Conservation (phyloP, 2,329 filamentous ascomycete species). For the Fulvia fulva region DNA sequence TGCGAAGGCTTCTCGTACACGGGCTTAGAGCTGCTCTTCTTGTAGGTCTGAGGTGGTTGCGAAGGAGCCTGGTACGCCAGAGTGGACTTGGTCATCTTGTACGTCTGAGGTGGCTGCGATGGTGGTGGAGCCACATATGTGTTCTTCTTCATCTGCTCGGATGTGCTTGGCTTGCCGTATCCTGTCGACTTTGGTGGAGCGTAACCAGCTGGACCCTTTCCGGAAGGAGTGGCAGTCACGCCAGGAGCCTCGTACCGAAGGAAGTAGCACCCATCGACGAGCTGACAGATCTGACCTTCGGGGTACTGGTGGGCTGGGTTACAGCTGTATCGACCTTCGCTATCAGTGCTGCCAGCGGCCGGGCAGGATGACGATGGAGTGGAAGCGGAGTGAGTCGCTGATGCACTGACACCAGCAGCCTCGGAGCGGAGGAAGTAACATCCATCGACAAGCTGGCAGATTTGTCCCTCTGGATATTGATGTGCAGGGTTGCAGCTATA, state of each 20-base stretch:
- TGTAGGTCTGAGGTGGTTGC: neutral
- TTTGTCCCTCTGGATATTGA: neutral
- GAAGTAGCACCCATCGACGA: neutral
- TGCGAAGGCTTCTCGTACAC: too few species aligned
- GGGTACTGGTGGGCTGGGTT: neutral
- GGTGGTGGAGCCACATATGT: neutral
- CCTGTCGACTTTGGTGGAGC: neutral
- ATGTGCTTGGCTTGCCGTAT: neutral
- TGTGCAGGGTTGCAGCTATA: neutral
- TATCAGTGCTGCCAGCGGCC: neutral
- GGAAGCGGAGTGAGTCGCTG: neutral
- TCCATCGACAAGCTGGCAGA: neutral
- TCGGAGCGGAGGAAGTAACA: neutral
- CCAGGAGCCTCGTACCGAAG: neutral
- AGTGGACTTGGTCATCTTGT: neutral
- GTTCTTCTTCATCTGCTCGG: neutral
- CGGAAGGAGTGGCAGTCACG: neutral
- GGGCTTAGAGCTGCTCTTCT: neutral
- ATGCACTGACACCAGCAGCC: neutral
- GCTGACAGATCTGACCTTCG: neutral
- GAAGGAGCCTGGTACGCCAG: neutral
- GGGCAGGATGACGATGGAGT: neutral
- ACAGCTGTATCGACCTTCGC: neutral
- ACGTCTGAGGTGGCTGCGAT: neutral
- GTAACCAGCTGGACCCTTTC: neutral